Base-by-base conservation (phyloP, 208 protist genomes). In the Trypanosoma caninum region DNA sequence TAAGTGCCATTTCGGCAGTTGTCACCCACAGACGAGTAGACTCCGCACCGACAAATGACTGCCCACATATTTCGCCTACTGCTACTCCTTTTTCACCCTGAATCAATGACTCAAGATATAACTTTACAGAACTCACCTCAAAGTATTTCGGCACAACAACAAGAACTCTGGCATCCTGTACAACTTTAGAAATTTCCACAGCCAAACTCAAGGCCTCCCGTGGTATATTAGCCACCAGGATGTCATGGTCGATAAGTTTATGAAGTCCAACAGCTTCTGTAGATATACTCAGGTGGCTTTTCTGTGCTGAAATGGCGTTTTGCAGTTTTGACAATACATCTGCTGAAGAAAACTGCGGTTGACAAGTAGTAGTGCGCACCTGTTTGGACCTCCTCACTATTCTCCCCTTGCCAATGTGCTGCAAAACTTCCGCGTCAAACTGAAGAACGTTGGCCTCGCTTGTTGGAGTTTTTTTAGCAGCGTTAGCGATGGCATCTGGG, bases 111-210 rank as follows among this genome's bases (percentile, higher is more conserved):
- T 76, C 73, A 11, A 93, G 65, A 31, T 67, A 61, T 3, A 57
- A 61, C 9, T 80, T 86, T 40, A 79, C 78, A 23, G 58, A 44
- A 22, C 72, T 65, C 11, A 93, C 81, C 35, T 93, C 82, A 63
- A 76, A 82, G 69, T 86, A 89, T 41, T 77, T 74, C 9, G 89
- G 74, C 16, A 95, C 84, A 20, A 95, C 86, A 34, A 95, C 82
- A 18, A 95, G 80, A 31, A 92, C 80, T 51, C 78, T 84, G 18
- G 61, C 53, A 5, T 30, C 47, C 20, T 8, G 50, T 38, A 45
- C 59, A 10, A 27, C 59, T 27, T 47, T 70, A 35, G 55, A 28
- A 30, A 87, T 47, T 34, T 68, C 65, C 10, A 74, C 59, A 16
- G 82, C 82, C 18, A 93, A 58, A 34, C 47, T 54, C 45, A 94